Conservation (phyloP, 371 early-diverging fungal genomes). For the Aphelidium insulamus region DNA sequence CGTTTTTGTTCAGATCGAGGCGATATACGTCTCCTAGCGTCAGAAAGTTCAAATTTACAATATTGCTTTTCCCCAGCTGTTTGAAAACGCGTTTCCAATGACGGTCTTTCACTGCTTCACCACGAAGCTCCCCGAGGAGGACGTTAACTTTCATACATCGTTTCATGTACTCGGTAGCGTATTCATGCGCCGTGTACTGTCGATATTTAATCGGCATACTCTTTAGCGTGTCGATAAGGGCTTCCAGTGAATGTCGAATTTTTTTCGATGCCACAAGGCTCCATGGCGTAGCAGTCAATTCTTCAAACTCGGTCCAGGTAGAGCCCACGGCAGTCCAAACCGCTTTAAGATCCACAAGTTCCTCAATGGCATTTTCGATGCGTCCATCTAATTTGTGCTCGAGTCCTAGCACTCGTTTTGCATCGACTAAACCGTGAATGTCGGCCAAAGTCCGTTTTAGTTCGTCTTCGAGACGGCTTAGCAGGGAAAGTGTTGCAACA, state of each 20-base stretch:
- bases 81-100: conserved; percentile 91
- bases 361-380: conserved; percentile 73
- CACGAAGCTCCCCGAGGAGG: conserved; percentile 70
- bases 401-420: conserved; percentile 81
- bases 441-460: too few species aligned
- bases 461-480: too few species aligned
- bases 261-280: conserved; percentile 68
- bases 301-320: conserved; percentile 62
- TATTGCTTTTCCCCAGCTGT: conserved; percentile 42
- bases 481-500: too few species aligned
- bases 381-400: conserved; percentile 39
- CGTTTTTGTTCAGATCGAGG: conserved; percentile 68
- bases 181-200: conserved; percentile 93
- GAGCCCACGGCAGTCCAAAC: conserved; percentile 75
- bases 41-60: conserved; percentile 48
- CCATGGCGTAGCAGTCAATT: conserved; percentile 76
- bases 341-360: conserved; percentile 70
- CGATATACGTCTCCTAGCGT: conserved; percentile 91
- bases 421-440: too few species aligned
- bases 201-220: conserved; percentile 86
- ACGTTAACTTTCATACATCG: conserved; percentile 54
- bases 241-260: conserved; percentile 63
- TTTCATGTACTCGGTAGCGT: conserved; percentile 62
- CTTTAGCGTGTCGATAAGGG: conserved; percentile 53
- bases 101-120: conserved; percentile 85